A percentile compares a stretch with the other conserved stretches of the same genome.
phyloP scores from a whole-genome alignment of 1,284 basidiomycete species.

The Cutaneotrichosporon sp. region DNA sequence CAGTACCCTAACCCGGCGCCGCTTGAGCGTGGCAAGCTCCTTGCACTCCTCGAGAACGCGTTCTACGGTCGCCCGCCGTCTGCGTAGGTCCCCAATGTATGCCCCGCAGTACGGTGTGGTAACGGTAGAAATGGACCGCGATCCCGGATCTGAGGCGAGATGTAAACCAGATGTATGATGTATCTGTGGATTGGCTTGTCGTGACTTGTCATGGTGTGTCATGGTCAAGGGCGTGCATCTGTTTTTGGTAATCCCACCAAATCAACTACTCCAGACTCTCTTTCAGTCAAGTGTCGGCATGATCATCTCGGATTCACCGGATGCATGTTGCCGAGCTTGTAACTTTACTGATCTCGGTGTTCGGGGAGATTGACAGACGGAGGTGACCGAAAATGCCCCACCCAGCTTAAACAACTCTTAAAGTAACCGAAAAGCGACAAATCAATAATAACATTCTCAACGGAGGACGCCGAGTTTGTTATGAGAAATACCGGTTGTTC shows the following conservation, averaged over 20 bases:
- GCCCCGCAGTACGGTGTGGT: not conserved
- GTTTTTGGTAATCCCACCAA: too few relatives aligned
- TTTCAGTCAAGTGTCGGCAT: too few relatives aligned
- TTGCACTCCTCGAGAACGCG: slow-evolving; percentile 38
- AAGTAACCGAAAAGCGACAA: not conserved
- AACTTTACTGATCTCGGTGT: not conserved
- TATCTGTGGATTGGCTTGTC: not conserved
- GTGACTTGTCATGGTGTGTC: too few relatives aligned
- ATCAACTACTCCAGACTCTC: too few relatives aligned
- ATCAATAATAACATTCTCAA: not conserved
- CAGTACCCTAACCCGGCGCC: slow-evolving; percentile 57
- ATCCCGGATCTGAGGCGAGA: not conserved
- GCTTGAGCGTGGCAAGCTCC: slow-evolving; percentile 52
- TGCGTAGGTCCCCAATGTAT: not conserved
- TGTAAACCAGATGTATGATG: not conserved
- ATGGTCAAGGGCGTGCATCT: too few relatives aligned
- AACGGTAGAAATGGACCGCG: not conserved
- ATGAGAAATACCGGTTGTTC: too few relatives aligned
- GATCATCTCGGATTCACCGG: too few relatives aligned
- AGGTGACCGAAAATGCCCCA: not conserved
- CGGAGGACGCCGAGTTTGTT: slow-evolving; percentile 3
- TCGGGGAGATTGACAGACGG: not conserved
- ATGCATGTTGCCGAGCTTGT: not conserved
- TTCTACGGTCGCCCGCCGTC: slow-evolving; percentile 25
- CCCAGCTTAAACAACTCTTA: too few relatives aligned